phyloP scores from a whole-genome alignment of 768 basidiomycete genomes.

The Auriscalpium microsporum region DNA sequence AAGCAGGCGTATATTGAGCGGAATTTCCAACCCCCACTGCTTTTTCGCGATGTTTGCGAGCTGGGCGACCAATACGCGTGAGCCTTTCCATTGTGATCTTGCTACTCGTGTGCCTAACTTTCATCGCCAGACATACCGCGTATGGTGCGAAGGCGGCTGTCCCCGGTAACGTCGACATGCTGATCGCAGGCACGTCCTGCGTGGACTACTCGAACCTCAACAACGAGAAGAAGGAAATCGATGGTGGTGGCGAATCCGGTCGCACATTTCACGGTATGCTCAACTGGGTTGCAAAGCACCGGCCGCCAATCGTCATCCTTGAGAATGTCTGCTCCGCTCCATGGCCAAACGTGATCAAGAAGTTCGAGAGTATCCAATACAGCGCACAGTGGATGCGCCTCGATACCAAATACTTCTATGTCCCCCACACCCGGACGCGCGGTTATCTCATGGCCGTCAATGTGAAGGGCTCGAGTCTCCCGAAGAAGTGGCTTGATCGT shows the following conservation, averaged over 20 bases:
- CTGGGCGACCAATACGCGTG: conserved; percentile 73
- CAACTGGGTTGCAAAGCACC: conserved; percentile 80
- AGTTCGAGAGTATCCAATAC: conserved; percentile 71
- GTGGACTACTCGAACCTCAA: conserved; percentile 97
- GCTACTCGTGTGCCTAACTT: conserved; percentile 2
- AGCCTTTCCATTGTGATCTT: conserved; percentile 17
- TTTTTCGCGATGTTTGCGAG: conserved; percentile 93
- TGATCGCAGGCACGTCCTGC: conserved; percentile 92
- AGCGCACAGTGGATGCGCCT: conserved; percentile 61
- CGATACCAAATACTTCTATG: conserved; percentile 86
- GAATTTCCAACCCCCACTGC: conserved; percentile 85
- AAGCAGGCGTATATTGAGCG: conserved; percentile 97
- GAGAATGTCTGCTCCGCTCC: conserved; percentile 93
- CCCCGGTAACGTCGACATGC: conserved; percentile 83
- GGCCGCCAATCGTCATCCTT: conserved; percentile 85
- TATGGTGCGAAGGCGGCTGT: conserved; percentile 82
- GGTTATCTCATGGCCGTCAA: conserved; percentile 81
- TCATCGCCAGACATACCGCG: conserved; percentile 64
- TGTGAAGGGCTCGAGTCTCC: conserved; percentile 48
- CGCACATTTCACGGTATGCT: conserved; percentile 94
- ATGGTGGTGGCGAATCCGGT: conserved; percentile 87
- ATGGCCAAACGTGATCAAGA: conserved; percentile 67
- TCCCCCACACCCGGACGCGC: conserved; percentile 89
- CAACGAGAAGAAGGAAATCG: conserved; percentile 83
- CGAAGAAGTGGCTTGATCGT: conserved; percentile 58